phyloP scores from a whole-genome alignment of 345 rosid species.

The Boechera retrofracta region DNA sequence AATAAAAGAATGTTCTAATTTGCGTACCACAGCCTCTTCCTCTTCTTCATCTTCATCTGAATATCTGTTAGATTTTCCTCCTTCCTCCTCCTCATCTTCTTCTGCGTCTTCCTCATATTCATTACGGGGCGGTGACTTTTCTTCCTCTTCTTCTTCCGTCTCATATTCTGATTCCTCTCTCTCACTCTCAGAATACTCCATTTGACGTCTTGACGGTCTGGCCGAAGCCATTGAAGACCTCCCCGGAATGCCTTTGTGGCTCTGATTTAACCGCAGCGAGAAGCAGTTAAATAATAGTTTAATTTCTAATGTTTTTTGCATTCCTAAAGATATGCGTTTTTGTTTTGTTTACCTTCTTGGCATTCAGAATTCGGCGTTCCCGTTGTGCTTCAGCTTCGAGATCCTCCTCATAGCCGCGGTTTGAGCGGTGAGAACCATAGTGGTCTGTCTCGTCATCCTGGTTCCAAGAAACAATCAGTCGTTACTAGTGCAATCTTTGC shows the following conservation, averaged over 20 bases:
- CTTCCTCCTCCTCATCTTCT: slow-evolving; percentile 62
- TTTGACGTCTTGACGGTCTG: slow-evolving; percentile 72
- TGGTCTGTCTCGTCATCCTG: slow-evolving; percentile 92
- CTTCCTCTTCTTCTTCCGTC: slow-evolving; percentile 88
- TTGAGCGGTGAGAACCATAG: slow-evolving; percentile 76
- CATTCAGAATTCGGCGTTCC: slow-evolving; percentile 88
- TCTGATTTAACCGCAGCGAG: slow-evolving; percentile 50
- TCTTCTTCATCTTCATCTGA: slow-evolving; percentile 83
- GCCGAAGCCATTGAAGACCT: slow-evolving; percentile 58
- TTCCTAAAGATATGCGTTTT: not conserved
- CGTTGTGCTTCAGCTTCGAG: slow-evolving; percentile 90
- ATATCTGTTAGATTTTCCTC: slow-evolving; percentile 54
- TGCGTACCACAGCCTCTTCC: slow-evolving; percentile 64
- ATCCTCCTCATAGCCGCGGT: slow-evolving; percentile 85
- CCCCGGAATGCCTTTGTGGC: slow-evolving; percentile 66
- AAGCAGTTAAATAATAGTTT: not conserved
- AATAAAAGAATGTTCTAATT: not conserved
- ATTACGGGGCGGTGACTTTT: slow-evolving; percentile 52
- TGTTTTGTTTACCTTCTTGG: slow-evolving; percentile 72
- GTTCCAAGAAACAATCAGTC: slow-evolving; percentile 40
- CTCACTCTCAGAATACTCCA: slow-evolving; percentile 85
- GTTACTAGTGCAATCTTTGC: slow-evolving; percentile 10
- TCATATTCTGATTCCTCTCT: slow-evolving; percentile 96
- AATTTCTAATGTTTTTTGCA: not conserved
- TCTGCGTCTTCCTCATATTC: slow-evolving; percentile 90